A percentile compares a stretch with the other conserved stretches of the same genome.
Evolutionary conservation across 1,139 yeast species (phyloP).

Genomic region (Yamadazyma conglobata): DNA sequence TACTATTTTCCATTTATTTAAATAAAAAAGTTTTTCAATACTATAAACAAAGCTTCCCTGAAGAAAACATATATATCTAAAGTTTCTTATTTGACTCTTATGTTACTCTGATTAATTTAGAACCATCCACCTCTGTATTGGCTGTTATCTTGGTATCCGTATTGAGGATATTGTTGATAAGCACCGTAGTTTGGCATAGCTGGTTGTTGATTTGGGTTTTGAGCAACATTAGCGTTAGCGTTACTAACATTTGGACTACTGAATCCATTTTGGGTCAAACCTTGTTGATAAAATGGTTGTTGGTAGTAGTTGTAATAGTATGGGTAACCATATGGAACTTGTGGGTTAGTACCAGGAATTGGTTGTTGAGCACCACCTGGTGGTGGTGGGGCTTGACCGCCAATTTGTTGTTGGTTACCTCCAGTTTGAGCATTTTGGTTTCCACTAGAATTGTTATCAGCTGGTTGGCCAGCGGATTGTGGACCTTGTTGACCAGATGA

Average conservation of each 20-base stretch:
- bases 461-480: slow-evolving; percentile 4
- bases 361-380: slow-evolving; percentile 14
- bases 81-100: no score
- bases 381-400: slow-evolving; percentile 7
- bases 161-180: slow-evolving; percentile 51
- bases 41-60: slow-evolving; percentile 1
- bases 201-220: slow-evolving; percentile 23
- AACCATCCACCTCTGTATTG: slow-evolving; percentile 40
- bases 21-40: not conserved
- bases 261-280: slow-evolving; percentile 23
- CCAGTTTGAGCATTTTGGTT: slow-evolving; percentile 5
- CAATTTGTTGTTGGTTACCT: slow-evolving; percentile 2
- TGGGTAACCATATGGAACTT: slow-evolving; percentile 41
- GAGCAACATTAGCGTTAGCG: slow-evolving; percentile 14
- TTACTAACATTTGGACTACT: slow-evolving; percentile 14
- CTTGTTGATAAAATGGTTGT: slow-evolving; percentile 41
- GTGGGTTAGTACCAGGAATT: slow-evolving; percentile 18
- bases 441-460: slow-evolving; percentile 1
- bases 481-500: slow-evolving; percentile 8
- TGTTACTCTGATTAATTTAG: no score
- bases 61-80: no score
- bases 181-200: slow-evolving; percentile 42
- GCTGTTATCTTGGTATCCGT: slow-evolving; percentile 44
- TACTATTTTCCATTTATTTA: slow-evolving; percentile 1
- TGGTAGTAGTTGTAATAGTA: slow-evolving; percentile 44